phyloP scores from a whole-genome alignment of 805 yeast species.

The Candida orba region DNA sequence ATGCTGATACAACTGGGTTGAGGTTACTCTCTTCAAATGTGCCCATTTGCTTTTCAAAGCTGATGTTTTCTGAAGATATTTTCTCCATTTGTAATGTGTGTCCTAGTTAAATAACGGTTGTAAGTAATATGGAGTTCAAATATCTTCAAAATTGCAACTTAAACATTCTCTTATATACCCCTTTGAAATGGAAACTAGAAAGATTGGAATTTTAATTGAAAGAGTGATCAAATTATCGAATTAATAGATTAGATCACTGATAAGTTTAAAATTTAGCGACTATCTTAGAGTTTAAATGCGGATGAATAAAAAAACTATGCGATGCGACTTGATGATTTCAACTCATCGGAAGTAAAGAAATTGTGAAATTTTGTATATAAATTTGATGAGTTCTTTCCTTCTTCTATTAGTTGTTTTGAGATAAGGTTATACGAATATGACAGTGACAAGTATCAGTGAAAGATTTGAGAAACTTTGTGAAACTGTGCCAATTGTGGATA shows the following conservation, averaged over 20 bases:
- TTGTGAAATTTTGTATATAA: not conserved
- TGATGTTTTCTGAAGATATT: not conserved
- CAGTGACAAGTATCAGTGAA: slow-evolving; percentile 8
- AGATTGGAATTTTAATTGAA: no score
- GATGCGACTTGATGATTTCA: not conserved
- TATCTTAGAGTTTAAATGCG: no score
- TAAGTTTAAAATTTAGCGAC: no score
- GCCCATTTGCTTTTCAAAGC: not conserved
- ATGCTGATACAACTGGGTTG: slow-evolving; percentile 4
- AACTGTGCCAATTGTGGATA: slow-evolving; percentile 36
- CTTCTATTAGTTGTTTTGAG: not conserved
- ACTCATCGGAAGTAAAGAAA: not conserved
- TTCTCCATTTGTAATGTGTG: no score
- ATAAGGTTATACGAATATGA: not conserved
- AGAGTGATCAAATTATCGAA: no score
- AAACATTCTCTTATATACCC: no score
- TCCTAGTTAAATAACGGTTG: no score
- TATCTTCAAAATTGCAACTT: no score
- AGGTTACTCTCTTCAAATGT: not conserved
- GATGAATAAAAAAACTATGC: no score
- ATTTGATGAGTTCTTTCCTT: not conserved
- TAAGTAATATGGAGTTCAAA: no score
- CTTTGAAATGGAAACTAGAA: no score
- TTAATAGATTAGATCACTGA: no score
- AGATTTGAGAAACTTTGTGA: slow-evolving; percentile 13